Base-by-base conservation (phyloP, 768 basidiomycete species). In the Amylocystis lapponica region DNA sequence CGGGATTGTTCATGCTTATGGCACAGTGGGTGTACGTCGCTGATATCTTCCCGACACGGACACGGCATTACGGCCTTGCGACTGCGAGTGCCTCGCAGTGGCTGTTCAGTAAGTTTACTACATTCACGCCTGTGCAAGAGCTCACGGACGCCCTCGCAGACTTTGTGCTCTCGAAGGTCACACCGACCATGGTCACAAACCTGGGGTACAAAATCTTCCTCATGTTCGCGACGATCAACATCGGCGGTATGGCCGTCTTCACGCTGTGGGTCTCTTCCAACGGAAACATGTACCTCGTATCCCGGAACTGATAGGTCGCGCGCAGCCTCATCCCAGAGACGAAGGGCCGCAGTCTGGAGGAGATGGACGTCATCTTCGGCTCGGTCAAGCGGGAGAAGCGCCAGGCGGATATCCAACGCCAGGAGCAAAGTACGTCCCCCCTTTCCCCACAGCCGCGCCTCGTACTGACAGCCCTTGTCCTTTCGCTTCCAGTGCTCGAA, bases 11-110 rank as follows among this genome's bases (percentile, higher is more conserved):
- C 5, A n/a, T n/a, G n/a, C n/a, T n/a, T n/a, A n/a, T 9, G 13
- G 9, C 27, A 54, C 50, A n/a, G 17, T 62, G 65, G 70, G 68
- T 73, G 40, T 72, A 72, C 57, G 83, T 82, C 32, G 70, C 86
- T 5, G 90, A 93, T 59, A 89, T 93, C 52, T 92, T 92, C 75
- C 83, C 85, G 6, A 92, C 86, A 12, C 69, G 87, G 32, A 89
- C 88, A 13, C 70, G 89, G 44, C 83, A 88, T 53, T 89, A 83
- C 53, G 90, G 90, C 27, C 66, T 92, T 17, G 75, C 86, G 0
- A 63, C 79, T 4, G 90, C 83, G 0, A 82, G 83, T 45, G 78
- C 79, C 13, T 79, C 85, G 3, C 90, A 92, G 44, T 91, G 88
- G 88, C 63, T 92, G 8, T 89, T 75, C 74, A 88, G 83, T 83